A percentile compares a stretch with the other conserved stretches of the same genome.
Conservation (phyloP, 2,329 filamentous ascomycete genomes). For the Diaporthe capsici region DNA sequence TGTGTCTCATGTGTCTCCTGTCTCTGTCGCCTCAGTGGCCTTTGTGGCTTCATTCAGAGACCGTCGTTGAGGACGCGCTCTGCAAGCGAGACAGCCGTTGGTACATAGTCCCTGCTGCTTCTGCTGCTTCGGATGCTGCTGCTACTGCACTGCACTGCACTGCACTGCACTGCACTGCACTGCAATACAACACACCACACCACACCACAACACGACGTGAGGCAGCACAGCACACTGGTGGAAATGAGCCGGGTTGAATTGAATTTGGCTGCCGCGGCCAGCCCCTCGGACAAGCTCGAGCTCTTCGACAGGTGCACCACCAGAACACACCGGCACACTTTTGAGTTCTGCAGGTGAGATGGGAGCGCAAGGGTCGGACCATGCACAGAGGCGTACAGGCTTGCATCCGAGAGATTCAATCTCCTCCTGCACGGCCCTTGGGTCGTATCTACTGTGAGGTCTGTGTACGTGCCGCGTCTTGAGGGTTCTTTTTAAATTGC, state of each 20-base stretch:
- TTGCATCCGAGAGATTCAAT: constrained; percentile 22
- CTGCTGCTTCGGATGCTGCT: not conserved
- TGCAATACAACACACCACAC: constrained; percentile 20
- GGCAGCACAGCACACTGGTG: constrained; percentile 15
- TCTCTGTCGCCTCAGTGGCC: not conserved
- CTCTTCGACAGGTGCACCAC: constrained; percentile 1
- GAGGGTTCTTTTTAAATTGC: not conserved
- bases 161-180: not conserved
- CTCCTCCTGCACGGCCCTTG: constrained; percentile 15
- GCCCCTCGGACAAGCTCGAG: constrained; percentile 26
- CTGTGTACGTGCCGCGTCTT: constrained; percentile 18
- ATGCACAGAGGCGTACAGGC: not conserved
- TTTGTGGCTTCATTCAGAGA: not conserved
- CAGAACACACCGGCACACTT: constrained; percentile 16
- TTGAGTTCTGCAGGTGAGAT: constrained; percentile 34
- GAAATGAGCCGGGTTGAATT: constrained; percentile 32
- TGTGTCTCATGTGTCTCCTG: constrained; percentile 8
- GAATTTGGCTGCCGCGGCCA: constrained; percentile 27
- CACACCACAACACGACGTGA: constrained; percentile 7
- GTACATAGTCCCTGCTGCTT: not conserved
- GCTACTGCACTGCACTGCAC: not conserved
- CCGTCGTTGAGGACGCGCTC: not conserved
- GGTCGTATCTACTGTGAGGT: constrained; percentile 18
- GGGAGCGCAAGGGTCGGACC: constrained; percentile 18
- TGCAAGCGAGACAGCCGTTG: constrained; percentile 25